These are phyloP conservation scores for Aspergillus arachidicola DNA, from an alignment of 2,329 filamentous ascomycete species.

Conservation along the genomic window DNA sequence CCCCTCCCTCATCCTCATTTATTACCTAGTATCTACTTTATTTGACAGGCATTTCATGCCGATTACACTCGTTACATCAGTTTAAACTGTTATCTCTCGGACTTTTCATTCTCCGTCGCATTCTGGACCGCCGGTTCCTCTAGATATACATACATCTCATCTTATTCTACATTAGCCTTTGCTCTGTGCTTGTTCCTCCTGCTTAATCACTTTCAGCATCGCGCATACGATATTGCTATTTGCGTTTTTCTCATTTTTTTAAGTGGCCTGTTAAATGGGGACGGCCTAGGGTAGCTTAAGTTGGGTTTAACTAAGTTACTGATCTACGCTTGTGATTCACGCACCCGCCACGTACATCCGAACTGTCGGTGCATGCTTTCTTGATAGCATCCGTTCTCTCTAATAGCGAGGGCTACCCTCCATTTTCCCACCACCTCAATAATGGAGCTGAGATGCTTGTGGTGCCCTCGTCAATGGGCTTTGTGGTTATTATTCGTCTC, in stretches of 20 bases:
- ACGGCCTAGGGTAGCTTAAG: background rate
- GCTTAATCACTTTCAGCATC: background rate
- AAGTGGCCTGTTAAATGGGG: background rate
- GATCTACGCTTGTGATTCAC: slow-evolving; percentile 18
- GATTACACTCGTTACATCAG: slow-evolving; percentile 31
- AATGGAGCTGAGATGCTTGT: slow-evolving; percentile 20
- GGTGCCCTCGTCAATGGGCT: slow-evolving; percentile 24
- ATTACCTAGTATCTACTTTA: background rate
- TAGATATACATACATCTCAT: background rate
- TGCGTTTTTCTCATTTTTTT: background rate
- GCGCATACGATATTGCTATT: background rate
- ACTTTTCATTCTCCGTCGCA: slow-evolving; percentile 10
- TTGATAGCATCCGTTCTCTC: slow-evolving; percentile 9
- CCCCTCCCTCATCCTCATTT: background rate
- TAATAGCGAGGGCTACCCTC: slow-evolving; percentile 12
- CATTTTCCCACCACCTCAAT: slow-evolving; percentile 10
- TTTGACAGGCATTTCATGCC: slow-evolving; percentile 27
- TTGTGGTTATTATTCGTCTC: slow-evolving; percentile 55
- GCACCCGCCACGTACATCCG: slow-evolving; percentile 21
- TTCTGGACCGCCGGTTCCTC: slow-evolving; percentile 5
- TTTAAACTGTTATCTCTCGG: background rate
- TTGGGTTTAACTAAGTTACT: slow-evolving; percentile 5
- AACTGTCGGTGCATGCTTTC: slow-evolving; percentile 15
- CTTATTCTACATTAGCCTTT: background rate
- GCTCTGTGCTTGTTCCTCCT: background rate